Percentiles rank a stretch among this genome's conserved stretches.
Evolutionary conservation across 2,329 filamentous ascomycete genomes (phyloP).

Genomic region (Ascochyta lentis): DNA sequence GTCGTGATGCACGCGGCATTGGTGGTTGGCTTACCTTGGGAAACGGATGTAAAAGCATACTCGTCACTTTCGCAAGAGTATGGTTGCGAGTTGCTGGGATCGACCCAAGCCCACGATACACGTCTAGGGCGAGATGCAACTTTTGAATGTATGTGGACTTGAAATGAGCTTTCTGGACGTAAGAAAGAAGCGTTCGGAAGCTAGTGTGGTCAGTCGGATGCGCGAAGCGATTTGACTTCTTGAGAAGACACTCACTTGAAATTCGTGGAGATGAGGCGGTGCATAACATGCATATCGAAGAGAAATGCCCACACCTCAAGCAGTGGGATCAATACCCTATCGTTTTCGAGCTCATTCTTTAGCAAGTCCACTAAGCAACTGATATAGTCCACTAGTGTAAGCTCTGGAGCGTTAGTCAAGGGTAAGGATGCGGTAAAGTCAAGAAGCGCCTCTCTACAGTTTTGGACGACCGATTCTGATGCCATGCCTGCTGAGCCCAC

Average conservation of each 20-base stretch:
- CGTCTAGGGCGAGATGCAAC: constrained; percentile 77
- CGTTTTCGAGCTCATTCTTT: constrained; percentile 54
- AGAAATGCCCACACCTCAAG: constrained; percentile 81
- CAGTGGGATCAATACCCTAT: constrained; percentile 75
- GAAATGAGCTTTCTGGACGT: constrained; percentile 79
- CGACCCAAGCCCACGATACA: constrained; percentile 75
- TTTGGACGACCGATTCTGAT: constrained; percentile 75
- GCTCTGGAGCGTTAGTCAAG: constrained; percentile 7
- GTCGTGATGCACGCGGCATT: background rate
- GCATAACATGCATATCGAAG: constrained; percentile 54
- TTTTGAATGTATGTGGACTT: constrained; percentile 84
- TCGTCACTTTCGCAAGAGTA: constrained; percentile 72
- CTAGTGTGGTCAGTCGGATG: constrained; percentile 23
- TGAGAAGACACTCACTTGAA: constrained; percentile 61
- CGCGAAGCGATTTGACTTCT: background rate
- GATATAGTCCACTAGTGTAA: constrained; percentile 35
- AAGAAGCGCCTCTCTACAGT: constrained; percentile 69
- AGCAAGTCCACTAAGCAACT: constrained; percentile 39
- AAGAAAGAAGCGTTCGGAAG: constrained; percentile 69
- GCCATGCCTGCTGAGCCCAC: constrained; percentile 79
- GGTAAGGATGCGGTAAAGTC: constrained; percentile 47
- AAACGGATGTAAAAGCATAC: constrained; percentile 81
- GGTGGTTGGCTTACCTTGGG: constrained; percentile 64
- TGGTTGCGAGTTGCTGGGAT: constrained; percentile 59
- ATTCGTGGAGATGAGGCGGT: constrained; percentile 43